A percentile compares a stretch with the other conserved stretches of the same genome.
Conservation (phyloP, 306 rosid genomes). For the Canavalia gladiata region DNA sequence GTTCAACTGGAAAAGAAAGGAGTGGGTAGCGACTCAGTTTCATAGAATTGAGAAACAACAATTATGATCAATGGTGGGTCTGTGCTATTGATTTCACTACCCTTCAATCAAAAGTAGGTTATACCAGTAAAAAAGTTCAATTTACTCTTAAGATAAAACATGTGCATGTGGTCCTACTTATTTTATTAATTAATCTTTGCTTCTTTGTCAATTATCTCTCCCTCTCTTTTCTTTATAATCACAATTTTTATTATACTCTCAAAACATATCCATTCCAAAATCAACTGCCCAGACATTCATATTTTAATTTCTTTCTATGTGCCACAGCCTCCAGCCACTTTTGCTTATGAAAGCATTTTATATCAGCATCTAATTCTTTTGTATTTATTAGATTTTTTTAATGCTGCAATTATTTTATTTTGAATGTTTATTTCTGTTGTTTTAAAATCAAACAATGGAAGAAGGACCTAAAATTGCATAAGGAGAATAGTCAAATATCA, state of each 20-base stretch:
- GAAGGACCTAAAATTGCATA: neutral
- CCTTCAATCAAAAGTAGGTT: constrained; percentile 56
- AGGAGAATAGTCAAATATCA: constrained; percentile 41
- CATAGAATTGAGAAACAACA: constrained; percentile 43
- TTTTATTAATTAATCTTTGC: constrained; percentile 18
- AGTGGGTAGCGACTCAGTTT: constrained; percentile 56
- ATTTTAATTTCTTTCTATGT: constrained; percentile 1
- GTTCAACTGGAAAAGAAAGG: constrained; percentile 52
- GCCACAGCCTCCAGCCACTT: constrained; percentile 34
- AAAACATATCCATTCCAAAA: neutral
- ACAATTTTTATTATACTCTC: constrained; percentile 7
- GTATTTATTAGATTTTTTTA: constrained; percentile 1
- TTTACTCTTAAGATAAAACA: constrained; percentile 55
- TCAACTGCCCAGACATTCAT: constrained; percentile 5
- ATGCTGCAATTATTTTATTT: constrained; percentile 41
- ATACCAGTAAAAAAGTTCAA: constrained; percentile 44
- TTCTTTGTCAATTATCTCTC: neutral
- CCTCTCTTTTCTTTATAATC: neutral
- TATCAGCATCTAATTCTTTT: neutral
- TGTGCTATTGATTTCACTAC: constrained; percentile 48
- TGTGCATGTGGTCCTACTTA: constrained; percentile 47
- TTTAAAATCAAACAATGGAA: constrained; percentile 38
- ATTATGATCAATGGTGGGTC: constrained; percentile 72
- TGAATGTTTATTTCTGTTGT: neutral
- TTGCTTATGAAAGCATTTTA: constrained; percentile 45